phyloP scores from a whole-genome alignment of 1,284 basidiomycete genomes.

The Anthracocystis setariae region DNA sequence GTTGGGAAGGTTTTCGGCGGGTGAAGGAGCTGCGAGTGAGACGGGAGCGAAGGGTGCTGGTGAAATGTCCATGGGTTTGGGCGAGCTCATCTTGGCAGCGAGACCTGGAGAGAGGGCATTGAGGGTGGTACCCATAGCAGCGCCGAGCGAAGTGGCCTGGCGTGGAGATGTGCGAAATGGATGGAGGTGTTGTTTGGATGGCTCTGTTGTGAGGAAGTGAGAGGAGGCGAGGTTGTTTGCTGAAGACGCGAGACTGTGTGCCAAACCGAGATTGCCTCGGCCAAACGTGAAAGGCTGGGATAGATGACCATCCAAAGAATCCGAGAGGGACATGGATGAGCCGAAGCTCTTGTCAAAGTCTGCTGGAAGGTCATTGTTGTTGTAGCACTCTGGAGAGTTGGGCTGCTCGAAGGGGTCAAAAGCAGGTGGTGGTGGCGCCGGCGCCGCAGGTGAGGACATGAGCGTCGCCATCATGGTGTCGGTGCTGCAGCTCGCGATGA shows the following conservation, averaged over 20 bases:
- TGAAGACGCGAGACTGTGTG: slow-evolving; percentile 18
- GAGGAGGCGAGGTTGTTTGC: slow-evolving; percentile 21
- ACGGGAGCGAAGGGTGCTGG: slow-evolving; percentile 28
- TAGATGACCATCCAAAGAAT: slow-evolving; percentile 53
- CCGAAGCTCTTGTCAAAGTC: slow-evolving; percentile 65
- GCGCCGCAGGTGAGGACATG: slow-evolving; percentile 43
- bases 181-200: slow-evolving; percentile 20
- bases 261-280: slow-evolving; percentile 25
- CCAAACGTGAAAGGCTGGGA: slow-evolving; percentile 25
- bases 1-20: slow-evolving; percentile 29
- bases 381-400: slow-evolving; percentile 44
- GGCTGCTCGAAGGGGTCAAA: slow-evolving; percentile 52
- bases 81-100: slow-evolving; percentile 60
- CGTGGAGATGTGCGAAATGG: slow-evolving; percentile 18
- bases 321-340: slow-evolving; percentile 66
- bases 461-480: slow-evolving; percentile 33
- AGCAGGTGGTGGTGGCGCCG: slow-evolving; percentile 28
- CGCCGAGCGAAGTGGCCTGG: slow-evolving; percentile 32
- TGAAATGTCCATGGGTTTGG: slow-evolving; percentile 63
- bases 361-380: slow-evolving; percentile 53
- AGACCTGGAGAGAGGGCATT: slow-evolving; percentile 51
- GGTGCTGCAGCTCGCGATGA: background rate
- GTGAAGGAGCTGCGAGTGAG: slow-evolving; percentile 18
- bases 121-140: slow-evolving; percentile 57
- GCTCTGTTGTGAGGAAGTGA: slow-evolving; percentile 22